Evolutionary conservation across 2,329 filamentous ascomycete species (phyloP), one percentile per base, ranked within the genome.

Genomic region (Epichloe uncinata): DNA sequence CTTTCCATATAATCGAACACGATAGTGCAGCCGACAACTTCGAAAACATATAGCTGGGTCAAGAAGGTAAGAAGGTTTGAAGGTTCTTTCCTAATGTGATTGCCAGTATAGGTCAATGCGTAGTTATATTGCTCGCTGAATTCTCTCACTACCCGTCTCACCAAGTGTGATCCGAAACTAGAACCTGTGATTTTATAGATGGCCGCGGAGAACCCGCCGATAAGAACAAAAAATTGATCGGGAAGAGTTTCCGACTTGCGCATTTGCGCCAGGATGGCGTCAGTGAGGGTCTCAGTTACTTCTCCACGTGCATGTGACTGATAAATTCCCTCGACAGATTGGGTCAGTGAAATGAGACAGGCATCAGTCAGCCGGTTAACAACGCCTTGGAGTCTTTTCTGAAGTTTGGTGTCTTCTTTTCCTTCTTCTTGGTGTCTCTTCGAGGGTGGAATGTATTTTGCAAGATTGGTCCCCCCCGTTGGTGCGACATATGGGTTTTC

Each of bases 401-500:
- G 81, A 47, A 98, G 70, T 38, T 85, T 81, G 12, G 73, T 72
- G 45, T 94, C 85, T 1, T 77, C 82, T 0, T 80, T 79, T 1
- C 76, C 73, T 35, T 75, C 70, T 56, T 77, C 82, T 44, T 89
- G 79, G 48, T 93, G 70, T 1, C 50, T 49, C 48, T 18, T 46
- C 12, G 90, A 95, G 3, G 91, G 93, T 1, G 93, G 91, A 3
- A 96, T 76, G 59, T 98, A 98, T 76, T 94, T 95, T 6, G 73
- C 71, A 16, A 71, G 62, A 40, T 69, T 64, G 15, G 63, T 60
- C 18, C 69, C 69, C 66, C 2, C 20, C 20, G 70, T 64, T 4
- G 91, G 91, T 3, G 91, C 85, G 47, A 91, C 73, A 57, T 95
- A 97, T 4, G 91, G 91, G 57, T 97, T 96, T 64, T 97, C 91